A percentile compares a stretch with the other conserved stretches of the same genome.
These are phyloP conservation scores for Candida maris DNA, from an alignment of 805 yeast genomes.

Conservation along the genomic window DNA sequence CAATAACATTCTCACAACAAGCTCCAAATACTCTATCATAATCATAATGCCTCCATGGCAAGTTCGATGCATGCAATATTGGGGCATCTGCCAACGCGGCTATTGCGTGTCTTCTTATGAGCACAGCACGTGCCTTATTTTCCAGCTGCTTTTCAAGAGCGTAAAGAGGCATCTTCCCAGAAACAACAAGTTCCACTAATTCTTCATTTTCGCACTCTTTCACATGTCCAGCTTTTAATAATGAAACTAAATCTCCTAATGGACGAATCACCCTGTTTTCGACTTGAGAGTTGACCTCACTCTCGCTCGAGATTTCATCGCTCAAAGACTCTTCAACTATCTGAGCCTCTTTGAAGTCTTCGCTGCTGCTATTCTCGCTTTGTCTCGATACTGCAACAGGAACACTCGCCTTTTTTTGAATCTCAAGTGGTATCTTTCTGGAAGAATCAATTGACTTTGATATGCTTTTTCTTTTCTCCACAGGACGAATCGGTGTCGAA, in stretches of 20 bases:
- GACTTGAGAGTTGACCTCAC: conserved; percentile 30
- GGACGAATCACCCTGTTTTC: conserved; percentile 35
- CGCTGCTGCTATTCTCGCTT: conserved; percentile 17
- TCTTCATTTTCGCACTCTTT: conserved; percentile 67
- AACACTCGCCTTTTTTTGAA: conserved; percentile 10
- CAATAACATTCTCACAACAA: conserved; percentile 98
- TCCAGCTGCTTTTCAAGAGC: conserved; percentile 90
- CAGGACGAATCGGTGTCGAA: conserved; percentile 3
- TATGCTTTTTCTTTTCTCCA: conserved; percentile 12
- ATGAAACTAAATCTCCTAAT: conserved; percentile 58
- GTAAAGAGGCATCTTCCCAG: conserved; percentile 83
- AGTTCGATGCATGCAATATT: conserved; percentile 60
- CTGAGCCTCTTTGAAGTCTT: conserved; percentile 34
- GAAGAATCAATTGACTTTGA: conserved; percentile 9
- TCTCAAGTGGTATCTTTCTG: conserved; percentile 5
- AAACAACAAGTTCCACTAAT: conserved; percentile 62
- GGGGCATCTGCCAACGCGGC: conserved; percentile 81
- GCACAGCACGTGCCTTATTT: conserved; percentile 89
- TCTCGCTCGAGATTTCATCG: conserved; percentile 24
- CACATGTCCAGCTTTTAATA: conserved; percentile 69
- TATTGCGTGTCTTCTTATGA: conserved; percentile 88
- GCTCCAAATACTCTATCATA: conserved; percentile 97
- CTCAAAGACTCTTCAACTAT: conserved; percentile 27
- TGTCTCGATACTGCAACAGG: conserved; percentile 14
- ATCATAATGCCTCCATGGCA: conserved; percentile 83